Evolutionary conservation across 352 stramenopile genomes (phyloP).

Genomic region (Globisporangium apiculatum): DNA sequence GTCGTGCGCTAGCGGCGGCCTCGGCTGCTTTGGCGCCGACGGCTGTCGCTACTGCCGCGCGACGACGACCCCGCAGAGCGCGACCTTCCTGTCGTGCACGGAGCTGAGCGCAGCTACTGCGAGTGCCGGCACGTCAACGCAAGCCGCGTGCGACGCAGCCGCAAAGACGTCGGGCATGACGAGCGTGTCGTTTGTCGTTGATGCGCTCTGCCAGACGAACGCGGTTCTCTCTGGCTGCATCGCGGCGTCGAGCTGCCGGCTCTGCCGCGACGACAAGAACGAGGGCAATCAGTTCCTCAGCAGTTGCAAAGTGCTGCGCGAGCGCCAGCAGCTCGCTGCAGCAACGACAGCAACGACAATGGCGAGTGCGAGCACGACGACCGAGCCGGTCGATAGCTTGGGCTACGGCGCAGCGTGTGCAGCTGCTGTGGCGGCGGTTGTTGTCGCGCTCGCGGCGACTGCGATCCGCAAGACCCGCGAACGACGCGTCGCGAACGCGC

Average conservation of each 20-base stretch:
- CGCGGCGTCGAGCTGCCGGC: slow-evolving; percentile 30
- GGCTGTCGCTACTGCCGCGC: slow-evolving; percentile 23
- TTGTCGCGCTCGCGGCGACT: slow-evolving; percentile 16
- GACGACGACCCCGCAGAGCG: slow-evolving; percentile 16
- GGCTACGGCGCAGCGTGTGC: too few relatives aligned
- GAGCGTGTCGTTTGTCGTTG: slow-evolving; percentile 33
- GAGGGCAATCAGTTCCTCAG: slow-evolving; percentile 48
- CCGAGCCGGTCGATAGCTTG: not conserved
- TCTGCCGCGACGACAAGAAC: slow-evolving; percentile 55
- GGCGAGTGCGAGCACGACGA: not conserved
- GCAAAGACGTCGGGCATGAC: slow-evolving; percentile 23
- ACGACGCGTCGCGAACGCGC: not conserved
- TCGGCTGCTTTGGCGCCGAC: slow-evolving; percentile 24
- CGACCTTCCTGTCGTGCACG: slow-evolving; percentile 18
- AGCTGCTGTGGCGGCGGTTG: not conserved
- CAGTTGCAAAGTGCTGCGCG: slow-evolving; percentile 42
- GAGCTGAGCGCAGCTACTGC: slow-evolving; percentile 4
- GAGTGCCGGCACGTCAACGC: slow-evolving; percentile 11
- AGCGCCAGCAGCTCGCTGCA: slow-evolving; percentile 1
- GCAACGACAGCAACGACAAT: not conserved
- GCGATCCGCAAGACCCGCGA: slow-evolving; percentile 3
- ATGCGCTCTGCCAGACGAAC: slow-evolving; percentile 29
- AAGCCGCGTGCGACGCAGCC: slow-evolving; percentile 19
- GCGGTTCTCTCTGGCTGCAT: slow-evolving; percentile 35
- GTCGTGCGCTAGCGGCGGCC: slow-evolving; percentile 17